Conservation (phyloP, 768 basidiomycete species). For the Favolaschia claudopus region DNA sequence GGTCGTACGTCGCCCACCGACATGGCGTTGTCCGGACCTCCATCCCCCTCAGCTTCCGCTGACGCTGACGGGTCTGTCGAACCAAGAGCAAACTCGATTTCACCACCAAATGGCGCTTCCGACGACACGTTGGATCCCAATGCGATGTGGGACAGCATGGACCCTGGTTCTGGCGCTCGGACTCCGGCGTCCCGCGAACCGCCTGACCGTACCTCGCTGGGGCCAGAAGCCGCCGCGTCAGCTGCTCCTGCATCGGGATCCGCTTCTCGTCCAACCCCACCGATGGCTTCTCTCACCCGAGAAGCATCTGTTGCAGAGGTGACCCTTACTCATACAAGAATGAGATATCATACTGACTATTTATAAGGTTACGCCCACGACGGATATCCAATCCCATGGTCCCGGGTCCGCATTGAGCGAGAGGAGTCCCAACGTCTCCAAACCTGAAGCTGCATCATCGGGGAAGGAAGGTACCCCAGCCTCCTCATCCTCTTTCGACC, state of each 20-base stretch:
- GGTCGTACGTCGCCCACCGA: conserved; percentile 1
- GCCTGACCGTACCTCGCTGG: not conserved
- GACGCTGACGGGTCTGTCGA: not conserved
- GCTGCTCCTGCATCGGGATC: not conserved
- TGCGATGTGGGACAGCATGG: conserved; percentile 24
- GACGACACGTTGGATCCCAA: not conserved
- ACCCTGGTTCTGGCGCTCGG: conserved; percentile 15
- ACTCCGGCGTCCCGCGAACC: not conserved
- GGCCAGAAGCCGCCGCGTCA: not conserved
- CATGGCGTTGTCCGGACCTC: conserved; percentile 1
- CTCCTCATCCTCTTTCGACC: not conserved
- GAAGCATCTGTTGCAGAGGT: conserved; percentile 2
- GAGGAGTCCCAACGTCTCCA: not conserved
- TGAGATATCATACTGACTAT: not conserved
- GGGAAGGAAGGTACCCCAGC: conserved; percentile 6
- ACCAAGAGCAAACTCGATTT: not conserved
- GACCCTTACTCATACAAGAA: not conserved
- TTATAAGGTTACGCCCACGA: too few species aligned
- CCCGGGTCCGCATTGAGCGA: too few species aligned
- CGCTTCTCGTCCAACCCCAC: not conserved
- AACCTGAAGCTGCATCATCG: not conserved
- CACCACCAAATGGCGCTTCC: not conserved
- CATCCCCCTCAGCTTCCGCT: conserved; percentile 4
- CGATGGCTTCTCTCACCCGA: conserved; percentile 12
- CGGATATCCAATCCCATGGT: too few species aligned